phyloP scores from a whole-genome alignment of 2,329 filamentous ascomycete genomes.

The Paramyrothecium roridum region DNA sequence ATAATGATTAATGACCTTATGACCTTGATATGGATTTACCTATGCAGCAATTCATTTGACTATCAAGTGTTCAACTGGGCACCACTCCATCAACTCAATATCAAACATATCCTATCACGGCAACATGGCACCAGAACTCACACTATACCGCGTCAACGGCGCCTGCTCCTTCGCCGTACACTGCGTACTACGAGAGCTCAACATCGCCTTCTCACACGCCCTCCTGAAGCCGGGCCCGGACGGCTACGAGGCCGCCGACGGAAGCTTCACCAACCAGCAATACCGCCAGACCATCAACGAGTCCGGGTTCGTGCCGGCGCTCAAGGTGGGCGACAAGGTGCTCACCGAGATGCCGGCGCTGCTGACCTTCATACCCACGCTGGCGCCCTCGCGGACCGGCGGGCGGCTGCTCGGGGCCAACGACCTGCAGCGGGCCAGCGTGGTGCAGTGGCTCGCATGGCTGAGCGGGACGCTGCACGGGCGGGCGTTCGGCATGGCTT shows the following conservation, averaged over 20 bases:
- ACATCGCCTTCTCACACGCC: conserved; percentile 17
- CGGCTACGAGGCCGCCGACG: conserved; percentile 22
- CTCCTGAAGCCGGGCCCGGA: conserved; percentile 12
- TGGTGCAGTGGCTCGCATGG: conserved; percentile 27
- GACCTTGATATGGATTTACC: too few relatives aligned
- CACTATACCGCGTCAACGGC: conserved; percentile 24
- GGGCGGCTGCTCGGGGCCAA: conserved; percentile 15
- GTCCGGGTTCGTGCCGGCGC: conserved; percentile 24
- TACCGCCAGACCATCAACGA: conserved; percentile 25
- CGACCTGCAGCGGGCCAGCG: conserved; percentile 15
- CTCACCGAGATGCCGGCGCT: conserved; percentile 30
- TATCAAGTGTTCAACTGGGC: too few relatives aligned
- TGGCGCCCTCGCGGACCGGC: conserved; percentile 8
- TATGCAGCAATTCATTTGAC: conserved; percentile 3
- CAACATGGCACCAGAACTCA: conserved; percentile 14
- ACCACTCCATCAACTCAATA: too few relatives aligned
- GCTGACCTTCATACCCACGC: conserved; percentile 24
- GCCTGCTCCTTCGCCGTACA: conserved; percentile 25
- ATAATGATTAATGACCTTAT: too few relatives aligned
- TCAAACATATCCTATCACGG: background rate
- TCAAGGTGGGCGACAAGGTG: conserved; percentile 20
- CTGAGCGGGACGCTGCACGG: conserved; percentile 27
- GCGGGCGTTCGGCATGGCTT: conserved; percentile 18
- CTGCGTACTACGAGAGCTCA: conserved; percentile 23
- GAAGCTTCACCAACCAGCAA: conserved; percentile 21